These are phyloP conservation scores for Fusarium sp. DNA, from an alignment of 2,329 filamentous ascomycete species.

Conservation along the genomic window DNA sequence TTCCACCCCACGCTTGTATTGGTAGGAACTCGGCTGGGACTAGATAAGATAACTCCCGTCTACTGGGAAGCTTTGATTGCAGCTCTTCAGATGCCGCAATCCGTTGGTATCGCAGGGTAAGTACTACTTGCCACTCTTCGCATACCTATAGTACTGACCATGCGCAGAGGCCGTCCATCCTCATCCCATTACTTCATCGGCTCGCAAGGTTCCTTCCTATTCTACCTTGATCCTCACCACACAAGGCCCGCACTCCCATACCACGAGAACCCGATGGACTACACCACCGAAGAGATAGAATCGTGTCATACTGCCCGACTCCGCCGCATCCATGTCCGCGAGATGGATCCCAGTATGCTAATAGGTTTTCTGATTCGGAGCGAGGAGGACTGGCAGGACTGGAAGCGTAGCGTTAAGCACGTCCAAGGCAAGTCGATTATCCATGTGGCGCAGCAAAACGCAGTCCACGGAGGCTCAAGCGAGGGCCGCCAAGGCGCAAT, in stretches of 20 bases:
- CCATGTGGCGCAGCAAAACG: slow-evolving; percentile 79
- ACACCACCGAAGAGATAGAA: slow-evolving; percentile 77
- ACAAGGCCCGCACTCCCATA: slow-evolving; percentile 79
- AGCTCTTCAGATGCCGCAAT: slow-evolving; percentile 86
- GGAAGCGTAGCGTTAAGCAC: slow-evolving; percentile 79
- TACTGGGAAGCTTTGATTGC: slow-evolving; percentile 95
- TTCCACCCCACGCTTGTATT: slow-evolving; percentile 90
- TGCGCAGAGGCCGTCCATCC: slow-evolving; percentile 81
- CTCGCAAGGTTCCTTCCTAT: slow-evolving; percentile 76
- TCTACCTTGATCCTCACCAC: slow-evolving; percentile 94
- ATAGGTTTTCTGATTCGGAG: slow-evolving; percentile 89
- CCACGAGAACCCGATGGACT: slow-evolving; percentile 63
- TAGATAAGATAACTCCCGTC: slow-evolving; percentile 92
- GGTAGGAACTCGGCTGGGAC: slow-evolving; percentile 87
- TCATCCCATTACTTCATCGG: slow-evolving; percentile 77
- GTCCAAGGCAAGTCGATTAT: slow-evolving; percentile 86
- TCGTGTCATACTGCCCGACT: slow-evolving; percentile 89
- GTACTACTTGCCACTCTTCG: slow-evolving; percentile 34
- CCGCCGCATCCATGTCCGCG: slow-evolving; percentile 81
- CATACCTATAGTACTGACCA: slow-evolving; percentile 17
- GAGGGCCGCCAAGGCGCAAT: slow-evolving; percentile 76
- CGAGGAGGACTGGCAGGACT: slow-evolving; percentile 83
- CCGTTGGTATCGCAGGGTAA: slow-evolving; percentile 95
- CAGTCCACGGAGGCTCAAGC: slow-evolving; percentile 60
- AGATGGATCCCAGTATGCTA: slow-evolving; percentile 98